Conservation (phyloP, 441 rosid species). For the Macaranga tanarius region DNA sequence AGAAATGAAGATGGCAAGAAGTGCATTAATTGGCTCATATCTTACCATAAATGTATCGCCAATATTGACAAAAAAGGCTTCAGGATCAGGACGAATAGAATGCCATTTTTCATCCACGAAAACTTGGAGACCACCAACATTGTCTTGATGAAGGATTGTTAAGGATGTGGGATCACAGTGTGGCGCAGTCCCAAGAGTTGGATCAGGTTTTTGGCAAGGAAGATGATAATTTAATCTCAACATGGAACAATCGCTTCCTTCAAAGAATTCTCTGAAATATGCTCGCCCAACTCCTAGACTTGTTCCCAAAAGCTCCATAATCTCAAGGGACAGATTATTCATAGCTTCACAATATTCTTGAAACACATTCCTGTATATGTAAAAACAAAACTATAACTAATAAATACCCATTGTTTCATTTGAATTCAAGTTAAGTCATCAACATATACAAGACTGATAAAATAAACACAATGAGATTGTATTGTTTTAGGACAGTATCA, state of each 20-base stretch:
- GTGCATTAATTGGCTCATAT: no score
- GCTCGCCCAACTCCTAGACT: slow-evolving; percentile 58
- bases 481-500: no score
- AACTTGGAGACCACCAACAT: slow-evolving; percentile 85
- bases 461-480: no score
- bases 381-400: not conserved
- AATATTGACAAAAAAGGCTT: no score
- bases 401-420: no score
- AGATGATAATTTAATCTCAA: slow-evolving; percentile 93
- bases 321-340: slow-evolving; percentile 73
- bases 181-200: slow-evolving; percentile 90
- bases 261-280: slow-evolving; percentile 59
- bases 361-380: slow-evolving; percentile 55
- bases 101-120: no score
- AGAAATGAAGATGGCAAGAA: no score
- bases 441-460: no score
- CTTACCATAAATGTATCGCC: no score
- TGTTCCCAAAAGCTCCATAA: slow-evolving; percentile 81
- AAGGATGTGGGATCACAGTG: slow-evolving; percentile 97
- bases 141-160: slow-evolving; percentile 93
- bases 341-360: slow-evolving; percentile 79
- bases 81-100: no score
- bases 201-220: slow-evolving; percentile 82
- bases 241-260: slow-evolving; percentile 70
- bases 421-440: no score